Base-by-base conservation (phyloP, 2,329 filamentous ascomycete species). In the Sporothrix protearum region DNA sequence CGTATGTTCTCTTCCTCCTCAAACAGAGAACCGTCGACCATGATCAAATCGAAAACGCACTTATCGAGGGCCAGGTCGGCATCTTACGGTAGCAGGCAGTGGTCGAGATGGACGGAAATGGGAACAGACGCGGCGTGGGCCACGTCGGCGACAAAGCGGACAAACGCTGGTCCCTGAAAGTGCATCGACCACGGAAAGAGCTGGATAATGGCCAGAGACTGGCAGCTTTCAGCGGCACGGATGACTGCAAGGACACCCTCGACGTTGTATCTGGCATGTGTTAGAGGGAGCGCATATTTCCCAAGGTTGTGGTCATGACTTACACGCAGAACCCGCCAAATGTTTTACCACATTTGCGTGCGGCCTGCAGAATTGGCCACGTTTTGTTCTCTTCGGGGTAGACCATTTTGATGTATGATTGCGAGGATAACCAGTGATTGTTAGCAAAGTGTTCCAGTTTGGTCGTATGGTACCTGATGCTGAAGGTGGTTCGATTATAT, bases 1-100 rank as follows among this genome's bases (percentile, higher is more conserved):
- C 83, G 81, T 49, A 93, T 81, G 77, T 93, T 93, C 80, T 92
- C 89, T 70, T 85, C 88, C 75, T 88, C 89, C 75, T 91, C 89
- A 77, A 91, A 88, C 77, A 92, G 90, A 72, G 85, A 88, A 90
- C 93, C 93, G 79, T 93, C 91, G 0, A 92, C 87, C 90, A 93
- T 92, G 78, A 93, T 92, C 69, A 83, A 86, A 78, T 92, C 91
- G 74, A 92, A 92, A 0, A 83, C 83, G 49, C 88, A 81, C 1
- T 82, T 81, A 72, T 85, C 83, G 0, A 87, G 87, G 0, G 88
- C 88, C 0, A 80, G 81, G 5, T 84, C 83, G 73, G 91, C 88
- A 57, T 88, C 84, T 71, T 84, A 84, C 39, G 86, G 85, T 6
- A 84, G 84, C 76, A 91, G 89, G 6, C 88, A 88, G 78, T 91